These are phyloP conservation scores for Barnettozyma botsteinii DNA, from an alignment of 805 yeast species.

Conservation along the genomic window DNA sequence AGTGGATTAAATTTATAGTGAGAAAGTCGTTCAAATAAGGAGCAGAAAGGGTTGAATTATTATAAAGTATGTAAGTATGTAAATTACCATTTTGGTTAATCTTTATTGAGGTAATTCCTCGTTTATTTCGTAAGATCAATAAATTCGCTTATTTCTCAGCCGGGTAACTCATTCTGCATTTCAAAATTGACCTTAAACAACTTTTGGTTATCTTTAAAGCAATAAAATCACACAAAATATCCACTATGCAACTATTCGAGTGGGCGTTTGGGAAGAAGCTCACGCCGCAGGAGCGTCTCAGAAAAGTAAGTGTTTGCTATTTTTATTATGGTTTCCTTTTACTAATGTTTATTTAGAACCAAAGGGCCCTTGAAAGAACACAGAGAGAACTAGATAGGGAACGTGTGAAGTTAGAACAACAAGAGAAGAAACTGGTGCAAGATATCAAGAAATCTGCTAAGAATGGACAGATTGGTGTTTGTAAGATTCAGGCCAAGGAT, in stretches of 20 bases:
- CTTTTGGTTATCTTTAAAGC: no score
- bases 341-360: constrained; percentile 46
- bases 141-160: constrained; percentile 2
- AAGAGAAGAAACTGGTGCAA: constrained; percentile 78
- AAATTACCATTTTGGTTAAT: no score
- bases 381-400: constrained; percentile 92
- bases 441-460: constrained; percentile 93
- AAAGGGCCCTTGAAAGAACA: constrained; percentile 89
- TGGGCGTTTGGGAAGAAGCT: constrained; percentile 94
- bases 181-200: no score
- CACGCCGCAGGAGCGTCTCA: constrained; percentile 91
- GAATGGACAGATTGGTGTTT: constrained; percentile 80
- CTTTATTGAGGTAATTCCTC: no score
- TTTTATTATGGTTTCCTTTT: not conserved
- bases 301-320: constrained; percentile 43
- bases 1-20: no score
- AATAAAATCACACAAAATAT: no score
- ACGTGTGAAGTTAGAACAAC: constrained; percentile 76
- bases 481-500: constrained; percentile 94
- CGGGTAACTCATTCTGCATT: constrained; percentile 4
- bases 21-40: no score
- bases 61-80: no score
- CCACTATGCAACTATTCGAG: constrained; percentile 60
- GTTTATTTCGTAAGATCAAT: no score
- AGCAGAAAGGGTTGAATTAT: no score